Conservation (phyloP, 2,329 filamentous ascomycete genomes). For the Pseudogymnoascus sp. region DNA sequence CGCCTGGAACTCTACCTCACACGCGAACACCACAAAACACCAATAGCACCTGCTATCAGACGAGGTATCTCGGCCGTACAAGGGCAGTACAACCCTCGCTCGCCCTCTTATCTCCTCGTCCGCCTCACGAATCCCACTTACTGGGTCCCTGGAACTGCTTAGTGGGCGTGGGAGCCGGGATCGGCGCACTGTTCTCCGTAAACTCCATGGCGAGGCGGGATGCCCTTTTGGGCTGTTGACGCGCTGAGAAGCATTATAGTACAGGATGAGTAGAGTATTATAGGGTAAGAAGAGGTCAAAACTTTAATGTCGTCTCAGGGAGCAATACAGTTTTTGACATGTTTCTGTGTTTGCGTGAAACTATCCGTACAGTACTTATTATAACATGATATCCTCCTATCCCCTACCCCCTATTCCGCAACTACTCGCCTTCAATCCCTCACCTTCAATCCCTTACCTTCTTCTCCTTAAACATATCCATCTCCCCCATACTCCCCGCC, state of each 20-base stretch:
- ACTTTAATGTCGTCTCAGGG: not conserved
- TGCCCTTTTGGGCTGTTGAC: not conserved
- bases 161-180: not conserved
- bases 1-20: not conserved
- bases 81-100: not conserved
- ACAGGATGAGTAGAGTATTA: not conserved
- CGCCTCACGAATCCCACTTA: not conserved
- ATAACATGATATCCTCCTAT: not conserved
- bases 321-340: not conserved
- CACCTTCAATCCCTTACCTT: not conserved
- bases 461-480: conserved; percentile 4
- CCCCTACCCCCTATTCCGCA: not conserved
- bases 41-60: not conserved
- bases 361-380: not conserved
- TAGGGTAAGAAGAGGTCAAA: too few species aligned
- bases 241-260: not conserved
- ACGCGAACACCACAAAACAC: not conserved
- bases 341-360: not conserved
- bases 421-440: not conserved
- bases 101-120: not conserved
- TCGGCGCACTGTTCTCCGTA: not conserved
- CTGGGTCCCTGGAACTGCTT: not conserved
- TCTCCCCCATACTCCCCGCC: not conserved
- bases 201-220: not conserved
- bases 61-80: not conserved